A percentile compares a stretch with the other conserved stretches of the same genome.
phyloP scores from a whole-genome alignment of 345 rosid genomes.

The Moricandia arvensis region DNA sequence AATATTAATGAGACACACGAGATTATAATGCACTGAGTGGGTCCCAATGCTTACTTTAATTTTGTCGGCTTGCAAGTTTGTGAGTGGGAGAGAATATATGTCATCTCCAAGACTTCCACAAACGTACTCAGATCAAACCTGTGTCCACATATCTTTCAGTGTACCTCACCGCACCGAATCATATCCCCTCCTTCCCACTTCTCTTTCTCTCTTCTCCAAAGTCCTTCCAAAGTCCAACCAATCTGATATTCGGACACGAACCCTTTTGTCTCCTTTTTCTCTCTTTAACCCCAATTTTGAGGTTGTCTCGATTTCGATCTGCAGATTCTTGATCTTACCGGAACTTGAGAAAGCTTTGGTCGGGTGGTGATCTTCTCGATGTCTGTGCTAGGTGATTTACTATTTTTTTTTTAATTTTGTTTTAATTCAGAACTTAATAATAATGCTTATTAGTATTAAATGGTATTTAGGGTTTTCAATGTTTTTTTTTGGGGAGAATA shows the following conservation, averaged over 20 bases:
- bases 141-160: constrained; percentile 19
- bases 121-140: constrained; percentile 21
- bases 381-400: constrained; percentile 23
- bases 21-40: constrained; percentile 33
- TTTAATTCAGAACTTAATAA: constrained; percentile 7
- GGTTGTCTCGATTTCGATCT: constrained; percentile 39
- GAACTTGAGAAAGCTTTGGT: constrained; percentile 19
- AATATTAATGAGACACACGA: constrained; percentile 36
- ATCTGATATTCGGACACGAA: constrained; percentile 24
- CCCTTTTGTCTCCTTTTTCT: constrained; percentile 7
- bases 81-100: constrained; percentile 36
- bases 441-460: constrained; percentile 1
- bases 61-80: constrained; percentile 34
- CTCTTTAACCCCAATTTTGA: constrained; percentile 13
- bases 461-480: not conserved
- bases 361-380: constrained; percentile 29
- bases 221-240: constrained; percentile 33
- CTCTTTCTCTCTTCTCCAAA: not conserved
- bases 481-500: not conserved
- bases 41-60: constrained; percentile 28
- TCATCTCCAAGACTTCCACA: constrained; percentile 3
- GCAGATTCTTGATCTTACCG: constrained; percentile 31
- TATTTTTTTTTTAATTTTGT: not conserved
- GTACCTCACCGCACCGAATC: constrained; percentile 25
- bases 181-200: constrained; percentile 4